Conservation (phyloP, 352 stramenopile species). For the Phytopythium chamaehyphon region DNA sequence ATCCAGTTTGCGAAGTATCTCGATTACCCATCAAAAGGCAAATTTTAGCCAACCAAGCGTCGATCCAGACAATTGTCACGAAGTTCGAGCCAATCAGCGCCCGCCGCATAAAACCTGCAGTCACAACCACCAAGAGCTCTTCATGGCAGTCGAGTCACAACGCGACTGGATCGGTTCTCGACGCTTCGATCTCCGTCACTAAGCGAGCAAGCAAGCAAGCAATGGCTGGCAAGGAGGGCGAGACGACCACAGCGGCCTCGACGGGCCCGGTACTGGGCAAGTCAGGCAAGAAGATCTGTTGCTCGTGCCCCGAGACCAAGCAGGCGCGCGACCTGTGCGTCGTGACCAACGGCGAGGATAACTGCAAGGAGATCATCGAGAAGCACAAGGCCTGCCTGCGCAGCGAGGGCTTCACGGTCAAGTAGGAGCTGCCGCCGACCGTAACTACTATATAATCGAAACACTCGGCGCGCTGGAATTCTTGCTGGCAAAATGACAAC, state of each 20-base stretch:
- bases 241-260: slow-evolving; percentile 14
- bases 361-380: slow-evolving; percentile 96
- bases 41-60: too few species aligned
- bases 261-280: slow-evolving; percentile 78
- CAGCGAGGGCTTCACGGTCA: slow-evolving; percentile 95
- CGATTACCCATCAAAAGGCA: slow-evolving; percentile 6
- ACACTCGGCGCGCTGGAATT: neutral
- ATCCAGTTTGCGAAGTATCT: neutral
- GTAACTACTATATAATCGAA: neutral
- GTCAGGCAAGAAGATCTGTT: slow-evolving; percentile 98
- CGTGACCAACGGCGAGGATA: slow-evolving; percentile 87
- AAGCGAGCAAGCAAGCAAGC: neutral
- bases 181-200: neutral
- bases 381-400: slow-evolving; percentile 96
- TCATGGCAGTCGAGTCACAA: neutral
- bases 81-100: neutral
- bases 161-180: neutral
- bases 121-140: neutral
- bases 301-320: slow-evolving; percentile 97
- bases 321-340: slow-evolving; percentile 91
- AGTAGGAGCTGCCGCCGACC: slow-evolving; percentile 41
- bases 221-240: slow-evolving; percentile 50
- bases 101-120: slow-evolving; percentile 1
- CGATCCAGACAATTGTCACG: slow-evolving; percentile 2
- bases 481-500: too few species aligned